Conservation (phyloP, 2,329 filamentous ascomycete genomes). For the Curvularia spicifera region DNA sequence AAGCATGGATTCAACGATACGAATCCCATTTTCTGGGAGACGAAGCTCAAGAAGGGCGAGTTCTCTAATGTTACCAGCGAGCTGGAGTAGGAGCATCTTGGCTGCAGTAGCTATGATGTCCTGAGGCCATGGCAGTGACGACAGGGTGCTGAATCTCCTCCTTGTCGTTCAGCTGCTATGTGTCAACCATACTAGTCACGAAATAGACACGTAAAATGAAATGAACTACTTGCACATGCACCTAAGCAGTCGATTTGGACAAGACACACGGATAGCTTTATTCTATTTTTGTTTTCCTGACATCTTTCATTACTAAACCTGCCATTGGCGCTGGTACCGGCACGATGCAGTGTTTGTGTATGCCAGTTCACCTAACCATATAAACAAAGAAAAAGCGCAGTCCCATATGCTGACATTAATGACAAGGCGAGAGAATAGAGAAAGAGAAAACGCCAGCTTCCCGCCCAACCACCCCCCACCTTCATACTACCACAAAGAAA, state of each 20-base stretch:
- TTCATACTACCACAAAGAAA: not conserved
- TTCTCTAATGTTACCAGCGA: conserved; percentile 92
- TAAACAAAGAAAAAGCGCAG: conserved; percentile 3
- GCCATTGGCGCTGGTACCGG: not conserved
- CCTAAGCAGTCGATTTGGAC: not conserved
- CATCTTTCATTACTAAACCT: conserved; percentile 12
- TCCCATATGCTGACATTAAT: conserved; percentile 1
- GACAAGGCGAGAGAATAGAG: not conserved
- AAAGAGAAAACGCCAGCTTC: conserved; percentile 9
- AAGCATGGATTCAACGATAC: conserved; percentile 98
- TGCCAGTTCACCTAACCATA: not conserved
- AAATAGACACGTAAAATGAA: conserved; percentile 19
- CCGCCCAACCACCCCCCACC: not conserved
- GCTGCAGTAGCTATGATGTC: not conserved
- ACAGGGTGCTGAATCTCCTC: not conserved
- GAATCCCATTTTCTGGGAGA: conserved; percentile 99
- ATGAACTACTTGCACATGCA: conserved; percentile 9
- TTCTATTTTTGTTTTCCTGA: not conserved
- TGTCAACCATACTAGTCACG: conserved; percentile 10
- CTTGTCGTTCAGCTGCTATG: not conserved
- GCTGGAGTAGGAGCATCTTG: conserved; percentile 59
- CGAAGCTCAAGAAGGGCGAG: conserved; percentile 97
- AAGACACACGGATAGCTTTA: not conserved
- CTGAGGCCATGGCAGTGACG: not conserved
- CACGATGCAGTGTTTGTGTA: not conserved